Base-by-base conservation (phyloP, 441 rosid genomes). In the Croton setiger region DNA sequence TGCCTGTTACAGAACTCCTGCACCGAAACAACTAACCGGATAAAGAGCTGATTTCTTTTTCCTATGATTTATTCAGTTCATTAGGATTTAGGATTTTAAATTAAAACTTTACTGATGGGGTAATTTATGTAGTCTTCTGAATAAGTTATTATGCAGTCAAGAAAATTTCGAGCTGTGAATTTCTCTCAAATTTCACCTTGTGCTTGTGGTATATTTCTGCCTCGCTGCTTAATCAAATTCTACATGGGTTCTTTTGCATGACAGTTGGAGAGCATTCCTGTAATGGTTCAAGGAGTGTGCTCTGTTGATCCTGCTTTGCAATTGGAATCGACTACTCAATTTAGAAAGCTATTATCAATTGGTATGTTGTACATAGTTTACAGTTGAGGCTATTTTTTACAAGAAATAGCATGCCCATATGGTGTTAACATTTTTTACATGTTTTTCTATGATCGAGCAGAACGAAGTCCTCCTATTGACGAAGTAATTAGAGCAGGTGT, bases 231-330 rank as follows among this genome's bases (percentile, higher is more conserved):
- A n/a, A n/a, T n/a, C n/a, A n/a, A n/a, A n/a, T n/a, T 65, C 68
- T 72, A 0, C 51, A 53, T 43, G 48, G 72, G 67, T 69, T 83
- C 62, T 80, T 55, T 79, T 60, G 69, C 45, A 44, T 48, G 56
- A 44, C 81, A 92, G 96, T 70, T 92, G 83, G 96, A 92, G 72
- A 80, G 84, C 72, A 79, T 92, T 52, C 88, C 89, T n/a, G 71
- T 75, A 21, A 76, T 92, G 96, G 81, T 92, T 70, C 78, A 82
- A 65, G 98, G 93, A 52, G 83, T 90, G 56, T 84, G 86, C 83
- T 76, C 85, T 3, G 82, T 85, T 33, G 96, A 92, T 76, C 73
- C 80, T 67, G 62, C 66, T 67, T 63, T 73, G 66, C 98, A 90
- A 75, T 82, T 84, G 20, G 98, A 88, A 74, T 81, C 88, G 49